Conservation (phyloP, 345 rosid genomes). For the Acer saccharum region DNA sequence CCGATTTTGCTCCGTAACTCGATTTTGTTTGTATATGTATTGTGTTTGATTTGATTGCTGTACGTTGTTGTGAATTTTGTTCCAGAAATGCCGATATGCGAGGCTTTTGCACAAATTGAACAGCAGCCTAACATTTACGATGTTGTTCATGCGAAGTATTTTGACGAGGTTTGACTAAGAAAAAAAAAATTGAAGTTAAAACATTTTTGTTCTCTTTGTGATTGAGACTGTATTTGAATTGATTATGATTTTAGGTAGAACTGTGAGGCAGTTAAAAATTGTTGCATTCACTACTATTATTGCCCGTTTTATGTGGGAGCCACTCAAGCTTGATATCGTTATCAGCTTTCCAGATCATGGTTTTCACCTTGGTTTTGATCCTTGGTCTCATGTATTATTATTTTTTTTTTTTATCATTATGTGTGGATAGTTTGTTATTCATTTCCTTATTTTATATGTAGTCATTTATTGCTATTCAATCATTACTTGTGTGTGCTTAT, state of each 20-base stretch:
- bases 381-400: conserved; percentile 80
- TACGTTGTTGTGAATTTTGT: conserved; percentile 16
- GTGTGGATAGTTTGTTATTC: not conserved
- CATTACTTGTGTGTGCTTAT: not conserved
- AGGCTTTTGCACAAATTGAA: conserved; percentile 89
- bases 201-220: too few relatives aligned
- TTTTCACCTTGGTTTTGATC: conserved; percentile 94
- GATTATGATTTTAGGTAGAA: not conserved
- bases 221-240: too few relatives aligned
- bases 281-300: not conserved
- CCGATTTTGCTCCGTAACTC: not conserved
- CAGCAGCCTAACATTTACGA: conserved; percentile 94
- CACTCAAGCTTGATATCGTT: conserved; percentile 81
- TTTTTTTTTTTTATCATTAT: not conserved
- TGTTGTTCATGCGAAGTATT: conserved; percentile 90
- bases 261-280: not conserved
- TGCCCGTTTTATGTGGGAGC: conserved; percentile 56
- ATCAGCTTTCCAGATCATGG: conserved; percentile 98
- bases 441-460: not conserved
- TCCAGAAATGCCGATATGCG: conserved; percentile 90
- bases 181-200: too few relatives aligned
- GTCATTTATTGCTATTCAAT: not conserved
- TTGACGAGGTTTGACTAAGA: conserved; percentile 66
- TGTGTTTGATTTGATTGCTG: conserved; percentile 13
- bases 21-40: not conserved